These are phyloP conservation scores for Schizochytrium sp. DNA, from an alignment of 108 stramenopile genomes.

Conservation along the genomic window DNA sequence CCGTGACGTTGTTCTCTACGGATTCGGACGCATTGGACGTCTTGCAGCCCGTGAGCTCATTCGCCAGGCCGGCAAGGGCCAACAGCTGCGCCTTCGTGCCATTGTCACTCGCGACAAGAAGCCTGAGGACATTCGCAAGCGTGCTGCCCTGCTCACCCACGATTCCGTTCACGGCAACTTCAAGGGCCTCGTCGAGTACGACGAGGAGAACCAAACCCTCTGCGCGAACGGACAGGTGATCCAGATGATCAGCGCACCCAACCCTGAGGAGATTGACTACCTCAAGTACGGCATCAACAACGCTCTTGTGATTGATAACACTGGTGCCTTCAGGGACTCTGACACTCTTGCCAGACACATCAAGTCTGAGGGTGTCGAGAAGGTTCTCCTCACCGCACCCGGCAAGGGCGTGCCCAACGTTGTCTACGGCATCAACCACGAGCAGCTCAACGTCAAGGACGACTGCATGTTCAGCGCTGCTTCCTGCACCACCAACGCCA, in stretches of 20 bases:
- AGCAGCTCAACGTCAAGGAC: constrained; percentile 35
- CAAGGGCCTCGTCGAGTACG: constrained; percentile 50
- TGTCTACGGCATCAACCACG: constrained; percentile 64
- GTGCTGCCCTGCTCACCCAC: constrained; percentile 46
- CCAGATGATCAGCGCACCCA: constrained; percentile 44
- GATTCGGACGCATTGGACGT: constrained; percentile 99
- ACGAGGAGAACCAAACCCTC: constrained; percentile 40
- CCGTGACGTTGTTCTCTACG: constrained; percentile 82
- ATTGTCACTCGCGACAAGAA: constrained; percentile 61
- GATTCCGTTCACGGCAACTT: constrained; percentile 64
- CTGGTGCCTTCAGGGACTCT: constrained; percentile 59
- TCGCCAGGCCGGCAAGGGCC: constrained; percentile 54
- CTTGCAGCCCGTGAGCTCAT: constrained; percentile 86
- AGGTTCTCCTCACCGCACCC: constrained; percentile 64
- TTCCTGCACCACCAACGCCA: constrained; percentile 66
- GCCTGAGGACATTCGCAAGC: constrained; percentile 58
- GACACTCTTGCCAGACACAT: constrained; percentile 30
- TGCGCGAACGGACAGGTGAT: constrained; percentile 61
- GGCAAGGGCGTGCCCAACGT: constrained; percentile 52
- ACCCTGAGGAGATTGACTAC: constrained; percentile 66
- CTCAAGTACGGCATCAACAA: constrained; percentile 62
- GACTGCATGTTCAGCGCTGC: constrained; percentile 52
- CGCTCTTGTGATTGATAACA: constrained; percentile 65
- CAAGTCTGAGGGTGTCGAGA: constrained; percentile 61
- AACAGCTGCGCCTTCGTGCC: constrained; percentile 63